Conservation (phyloP, 768 basidiomycete genomes). For the Terana coerulea region DNA sequence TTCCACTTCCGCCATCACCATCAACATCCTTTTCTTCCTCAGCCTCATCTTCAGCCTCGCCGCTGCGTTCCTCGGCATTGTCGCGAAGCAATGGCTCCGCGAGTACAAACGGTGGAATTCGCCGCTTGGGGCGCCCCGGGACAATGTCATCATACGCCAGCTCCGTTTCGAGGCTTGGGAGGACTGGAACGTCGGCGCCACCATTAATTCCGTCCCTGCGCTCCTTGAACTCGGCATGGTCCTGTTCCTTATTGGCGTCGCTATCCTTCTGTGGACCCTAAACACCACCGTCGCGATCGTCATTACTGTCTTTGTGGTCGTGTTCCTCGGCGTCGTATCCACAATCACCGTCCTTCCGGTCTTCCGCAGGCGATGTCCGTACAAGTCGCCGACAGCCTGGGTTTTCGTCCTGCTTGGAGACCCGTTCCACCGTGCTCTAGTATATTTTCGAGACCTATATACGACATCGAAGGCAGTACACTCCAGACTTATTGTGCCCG, state of each 20-base stretch:
- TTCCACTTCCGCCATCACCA: not conserved
- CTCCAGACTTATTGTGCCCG: no score
- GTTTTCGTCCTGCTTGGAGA: no score
- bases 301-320: not conserved
- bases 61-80: conserved; percentile 4
- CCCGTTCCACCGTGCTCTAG: no score
- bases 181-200: not conserved
- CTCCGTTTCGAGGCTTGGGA: not conserved
- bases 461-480: no score
- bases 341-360: conserved; percentile 1
- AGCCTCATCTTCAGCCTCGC: conserved; percentile 5
- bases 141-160: conserved; percentile 1
- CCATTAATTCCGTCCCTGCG: not conserved
- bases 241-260: conserved; percentile 2
- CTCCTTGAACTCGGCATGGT: conserved; percentile 1
- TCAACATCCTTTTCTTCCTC: conserved; percentile 3
- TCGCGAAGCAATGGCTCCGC: conserved; percentile 7
- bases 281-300: not conserved
- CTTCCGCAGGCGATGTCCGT: conserved; percentile 2
- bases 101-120: conserved; percentile 4
- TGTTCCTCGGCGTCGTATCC: not conserved
- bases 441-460: no score
- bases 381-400: conserved; percentile 8
- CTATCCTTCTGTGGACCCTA: conserved; percentile 7
- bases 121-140: not conserved